A percentile compares a stretch with the other conserved stretches of the same genome.
Evolutionary conservation across 148 eudicot species (phyloP).

Genomic region (Vaccinium macrocarpon): DNA sequence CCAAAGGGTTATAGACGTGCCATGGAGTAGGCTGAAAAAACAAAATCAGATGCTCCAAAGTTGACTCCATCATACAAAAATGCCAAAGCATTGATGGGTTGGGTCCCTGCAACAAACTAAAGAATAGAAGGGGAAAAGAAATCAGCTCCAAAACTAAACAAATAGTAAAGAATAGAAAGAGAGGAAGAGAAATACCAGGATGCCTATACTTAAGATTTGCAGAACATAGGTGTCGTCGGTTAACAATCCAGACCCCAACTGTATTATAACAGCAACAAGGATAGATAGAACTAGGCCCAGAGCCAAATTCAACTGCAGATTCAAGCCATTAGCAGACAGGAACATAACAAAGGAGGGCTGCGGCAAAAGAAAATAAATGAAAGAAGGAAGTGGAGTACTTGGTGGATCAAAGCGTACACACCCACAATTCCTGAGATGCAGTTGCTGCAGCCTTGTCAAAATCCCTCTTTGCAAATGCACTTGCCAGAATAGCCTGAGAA

Average conservation of each 20-base stretch:
- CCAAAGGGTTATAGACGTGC: constrained; percentile 21
- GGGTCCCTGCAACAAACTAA: constrained; percentile 61
- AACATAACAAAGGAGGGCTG: background rate
- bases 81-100: constrained; percentile 55
- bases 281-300: constrained; percentile 36
- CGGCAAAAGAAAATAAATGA: background rate
- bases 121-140: background rate
- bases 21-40: constrained; percentile 58
- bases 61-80: constrained; percentile 60
- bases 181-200: constrained; percentile 34
- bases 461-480: constrained; percentile 45
- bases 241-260: constrained; percentile 27
- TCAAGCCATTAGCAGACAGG: constrained; percentile 4
- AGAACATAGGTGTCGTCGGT: constrained; percentile 35
- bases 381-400: background rate
- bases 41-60: constrained; percentile 62
- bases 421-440: constrained; percentile 47
- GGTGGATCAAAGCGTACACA: background rate
- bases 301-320: constrained; percentile 37
- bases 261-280: constrained; percentile 28
- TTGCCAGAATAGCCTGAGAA: constrained; percentile 43
- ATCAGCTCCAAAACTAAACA: background rate
- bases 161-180: background rate
- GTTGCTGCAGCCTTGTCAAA: constrained; percentile 33
- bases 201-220: constrained; percentile 32